phyloP scores from a whole-genome alignment of 2,329 filamentous ascomycete species.

The Exophiala oligosperma region DNA sequence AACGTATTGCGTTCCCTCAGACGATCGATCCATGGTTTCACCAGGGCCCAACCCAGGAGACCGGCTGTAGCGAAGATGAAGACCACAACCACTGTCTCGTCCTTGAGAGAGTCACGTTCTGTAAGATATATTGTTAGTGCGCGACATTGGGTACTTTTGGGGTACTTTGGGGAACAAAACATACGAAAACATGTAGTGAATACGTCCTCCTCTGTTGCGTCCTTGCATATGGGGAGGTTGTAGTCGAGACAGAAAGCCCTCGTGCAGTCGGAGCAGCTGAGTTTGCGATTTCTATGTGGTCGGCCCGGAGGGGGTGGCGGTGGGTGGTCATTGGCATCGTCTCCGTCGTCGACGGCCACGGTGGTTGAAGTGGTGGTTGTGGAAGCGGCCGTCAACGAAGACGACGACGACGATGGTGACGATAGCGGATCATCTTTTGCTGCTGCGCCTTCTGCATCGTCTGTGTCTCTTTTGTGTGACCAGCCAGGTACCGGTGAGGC shows the following conservation, averaged over 20 bases:
- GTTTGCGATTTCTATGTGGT: constrained; percentile 38
- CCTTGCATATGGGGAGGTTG: constrained; percentile 60
- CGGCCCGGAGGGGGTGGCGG: constrained; percentile 6
- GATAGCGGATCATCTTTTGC: not conserved
- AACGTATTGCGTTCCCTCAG: constrained; percentile 17
- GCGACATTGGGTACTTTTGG: no score
- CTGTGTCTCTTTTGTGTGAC: constrained; percentile 10
- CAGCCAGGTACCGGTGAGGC: constrained; percentile 5
- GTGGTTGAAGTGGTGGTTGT: not conserved
- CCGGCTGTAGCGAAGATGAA: constrained; percentile 65
- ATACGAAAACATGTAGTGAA: constrained; percentile 66
- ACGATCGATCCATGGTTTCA: constrained; percentile 47
- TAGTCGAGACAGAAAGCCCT: constrained; percentile 66
- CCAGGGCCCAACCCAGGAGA: constrained; percentile 59
- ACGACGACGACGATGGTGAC: no score
- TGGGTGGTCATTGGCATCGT: not conserved
- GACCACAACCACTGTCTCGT: constrained; percentile 64
- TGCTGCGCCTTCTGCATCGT: constrained; percentile 10
- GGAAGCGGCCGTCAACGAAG: not conserved
- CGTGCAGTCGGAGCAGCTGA: constrained; percentile 67
- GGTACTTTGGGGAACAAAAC: constrained; percentile 22
- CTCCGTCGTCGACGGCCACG: not conserved
- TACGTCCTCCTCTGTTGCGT: constrained; percentile 63
- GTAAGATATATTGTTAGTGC: not conserved
- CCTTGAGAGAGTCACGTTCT: constrained; percentile 68